Evolutionary conservation across 768 basidiomycete species (phyloP).

Genomic region (Boletus vermiculosoides): DNA sequence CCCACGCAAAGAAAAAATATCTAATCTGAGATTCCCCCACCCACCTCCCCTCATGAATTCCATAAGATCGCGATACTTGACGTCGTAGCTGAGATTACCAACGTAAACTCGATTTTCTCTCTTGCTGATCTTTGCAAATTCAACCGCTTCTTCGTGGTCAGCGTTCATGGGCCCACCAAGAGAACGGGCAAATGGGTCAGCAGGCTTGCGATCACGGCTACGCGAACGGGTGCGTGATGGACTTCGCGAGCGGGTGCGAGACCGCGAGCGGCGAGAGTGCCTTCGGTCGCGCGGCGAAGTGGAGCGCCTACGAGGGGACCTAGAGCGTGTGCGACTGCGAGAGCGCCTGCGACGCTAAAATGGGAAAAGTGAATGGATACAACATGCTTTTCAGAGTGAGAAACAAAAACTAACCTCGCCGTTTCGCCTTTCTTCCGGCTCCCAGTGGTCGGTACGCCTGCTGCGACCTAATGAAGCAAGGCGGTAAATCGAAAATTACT

Average conservation of each 20-base stretch:
- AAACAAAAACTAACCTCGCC: slow-evolving; percentile 54
- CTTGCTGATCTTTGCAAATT: slow-evolving; percentile 95
- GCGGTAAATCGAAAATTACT: neutral
- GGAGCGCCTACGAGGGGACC: slow-evolving; percentile 66
- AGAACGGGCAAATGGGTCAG: slow-evolving; percentile 72
- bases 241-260: slow-evolving; percentile 61
- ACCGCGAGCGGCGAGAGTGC: slow-evolving; percentile 57
- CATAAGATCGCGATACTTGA: slow-evolving; percentile 98
- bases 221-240: slow-evolving; percentile 49
- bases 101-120: slow-evolving; percentile 98
- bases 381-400: neutral
- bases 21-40: slow-evolving; percentile 74
- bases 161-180: slow-evolving; percentile 90
- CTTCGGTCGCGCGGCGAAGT: slow-evolving; percentile 56
- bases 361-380: neutral
- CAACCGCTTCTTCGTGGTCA: slow-evolving; percentile 88
- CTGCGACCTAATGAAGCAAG: slow-evolving; percentile 41
- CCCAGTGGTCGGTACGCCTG: slow-evolving; percentile 71
- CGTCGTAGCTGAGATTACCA: slow-evolving; percentile 98
- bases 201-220: slow-evolving; percentile 58
- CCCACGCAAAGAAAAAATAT: slow-evolving; percentile 48
- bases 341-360: slow-evolving; percentile 66
- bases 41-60: slow-evolving; percentile 99
- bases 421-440: slow-evolving; percentile 74
- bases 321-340: slow-evolving; percentile 63